Base-by-base conservation (phyloP, 805 yeast species). In the Teunomyces pallodes region DNA sequence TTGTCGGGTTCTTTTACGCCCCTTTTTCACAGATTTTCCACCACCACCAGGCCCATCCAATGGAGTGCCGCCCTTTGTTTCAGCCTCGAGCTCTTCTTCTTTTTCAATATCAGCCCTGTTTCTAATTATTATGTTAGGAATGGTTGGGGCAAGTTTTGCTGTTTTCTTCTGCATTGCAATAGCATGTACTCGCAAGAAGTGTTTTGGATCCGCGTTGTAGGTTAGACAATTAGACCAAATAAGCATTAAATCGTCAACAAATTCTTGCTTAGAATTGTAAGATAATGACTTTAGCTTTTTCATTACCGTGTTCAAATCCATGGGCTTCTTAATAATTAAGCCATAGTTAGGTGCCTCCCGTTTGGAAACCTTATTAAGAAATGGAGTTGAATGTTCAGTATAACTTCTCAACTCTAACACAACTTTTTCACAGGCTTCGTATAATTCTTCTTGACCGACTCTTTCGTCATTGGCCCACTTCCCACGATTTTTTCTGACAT, bases 271-370 rank as follows among this genome's bases (percentile, higher is more conserved):
- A 36, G 90, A 87, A 51, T 77, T 80, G 66, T 94, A 94, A 57
- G 88, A 92, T 52, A 88, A 82, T 4, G 78, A 73, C 60, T 90
- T 90, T 58, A 95, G 70, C 64, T 92, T 94, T 60, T 90, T 91
- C 83, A 90, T 76, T 10, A 95, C 96, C 0, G 97, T 92, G 60
- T 90, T 91, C 55, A 94, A 74, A 62, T 94, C 99, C 99, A 94
- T 94, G 17, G 99, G 98, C 49, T 81, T 82, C 58, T 90, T 91
- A 59, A 94, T 92, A 36, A 94, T 77, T 48, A 86, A 84, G 54
- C 90, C 90, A 67, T 94, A 94, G 62, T 94, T 94, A 6, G 99
- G 99, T 0, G 99, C 99, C 60, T 94, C 99, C 47, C 99, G 79
- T 63, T 94, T 94, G 49, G 94, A 89, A n/a, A 94, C 99, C 61